Evolutionary conservation across 1,284 basidiomycete genomes (phyloP).

Genomic region (Ceratobasidium sp.): DNA sequence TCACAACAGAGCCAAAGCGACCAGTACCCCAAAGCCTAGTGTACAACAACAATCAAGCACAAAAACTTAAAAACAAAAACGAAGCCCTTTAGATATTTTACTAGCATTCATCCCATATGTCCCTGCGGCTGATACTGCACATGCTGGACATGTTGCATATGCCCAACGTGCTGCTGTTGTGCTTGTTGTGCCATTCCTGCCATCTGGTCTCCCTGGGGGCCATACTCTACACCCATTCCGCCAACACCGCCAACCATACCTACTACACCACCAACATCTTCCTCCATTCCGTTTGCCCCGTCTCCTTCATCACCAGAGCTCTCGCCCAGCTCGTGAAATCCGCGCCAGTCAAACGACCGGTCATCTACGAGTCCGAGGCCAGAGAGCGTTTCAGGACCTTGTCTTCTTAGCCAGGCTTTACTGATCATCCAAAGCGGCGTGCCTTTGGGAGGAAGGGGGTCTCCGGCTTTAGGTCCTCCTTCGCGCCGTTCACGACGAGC

Average conservation of each 20-base stretch:
- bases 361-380: constrained; percentile 50
- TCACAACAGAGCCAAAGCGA: background rate
- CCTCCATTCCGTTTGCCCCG: constrained; percentile 12
- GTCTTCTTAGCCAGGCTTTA: constrained; percentile 19
- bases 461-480: constrained; percentile 20
- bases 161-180: constrained; percentile 10
- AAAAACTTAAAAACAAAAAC: background rate
- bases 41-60: constrained; percentile 15
- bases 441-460: constrained; percentile 33
- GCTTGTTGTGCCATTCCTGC: constrained; percentile 12
- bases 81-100: background rate
- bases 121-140: constrained; percentile 20
- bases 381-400: constrained; percentile 48
- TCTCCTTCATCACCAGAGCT: constrained; percentile 26
- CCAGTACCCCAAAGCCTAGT: constrained; percentile 4
- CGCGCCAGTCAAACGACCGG: constrained; percentile 49
- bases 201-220: constrained; percentile 11
- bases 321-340: constrained; percentile 30
- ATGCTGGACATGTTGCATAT: constrained; percentile 25
- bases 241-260: constrained; percentile 14
- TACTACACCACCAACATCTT: constrained; percentile 1
- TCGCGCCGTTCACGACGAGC: constrained; percentile 29
- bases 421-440: constrained; percentile 36
- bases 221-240: constrained; percentile 19
- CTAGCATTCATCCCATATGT: constrained; percentile 19